These are phyloP conservation scores for Cytospora leucostoma DNA, from an alignment of 2,329 filamentous ascomycete genomes.

Conservation along the genomic window DNA sequence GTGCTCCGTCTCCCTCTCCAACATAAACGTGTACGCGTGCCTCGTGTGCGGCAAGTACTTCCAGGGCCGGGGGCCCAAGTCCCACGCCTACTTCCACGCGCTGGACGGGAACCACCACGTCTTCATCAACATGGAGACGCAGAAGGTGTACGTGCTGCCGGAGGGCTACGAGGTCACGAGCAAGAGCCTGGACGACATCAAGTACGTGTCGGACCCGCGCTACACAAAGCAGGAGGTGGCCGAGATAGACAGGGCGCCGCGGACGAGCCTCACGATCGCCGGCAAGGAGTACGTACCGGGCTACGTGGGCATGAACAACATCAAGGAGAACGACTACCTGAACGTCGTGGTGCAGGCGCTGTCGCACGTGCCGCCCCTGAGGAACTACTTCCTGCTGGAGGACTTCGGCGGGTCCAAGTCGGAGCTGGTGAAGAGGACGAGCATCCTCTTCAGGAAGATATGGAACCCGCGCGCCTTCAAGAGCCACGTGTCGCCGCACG, in stretches of 20 bases:
- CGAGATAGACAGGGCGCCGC: conserved; percentile 69
- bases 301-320: conserved; percentile 99
- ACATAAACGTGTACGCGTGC: conserved; percentile 98
- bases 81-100: conserved; percentile 96
- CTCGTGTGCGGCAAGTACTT: conserved; percentile 98
- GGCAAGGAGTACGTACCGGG: conserved; percentile 89
- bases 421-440: conserved; percentile 85
- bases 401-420: conserved; percentile 67
- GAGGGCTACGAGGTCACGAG: conserved; percentile 97
- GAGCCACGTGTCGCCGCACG: conserved; percentile 93
- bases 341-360: conserved; percentile 93
- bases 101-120: conserved; percentile 95
- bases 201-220: conserved; percentile 91
- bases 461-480: conserved; percentile 98
- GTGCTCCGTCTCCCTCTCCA: conserved; percentile 92
- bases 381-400: conserved; percentile 90
- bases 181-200: conserved; percentile 95
- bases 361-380: conserved; percentile 83
- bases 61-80: conserved; percentile 89
- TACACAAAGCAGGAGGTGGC: conserved; percentile 80
- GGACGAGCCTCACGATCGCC: conserved; percentile 72
- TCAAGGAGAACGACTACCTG: conserved; percentile 98
- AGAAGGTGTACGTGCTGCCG: conserved; percentile 87
- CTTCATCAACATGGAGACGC: conserved; percentile 95
- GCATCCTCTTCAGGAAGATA: conserved; percentile 90